Percentiles rank a stretch among this genome's conserved stretches.
Conservation (phyloP, 2,329 filamentous ascomycete species). For the Annulohypoxylon truncatum region DNA sequence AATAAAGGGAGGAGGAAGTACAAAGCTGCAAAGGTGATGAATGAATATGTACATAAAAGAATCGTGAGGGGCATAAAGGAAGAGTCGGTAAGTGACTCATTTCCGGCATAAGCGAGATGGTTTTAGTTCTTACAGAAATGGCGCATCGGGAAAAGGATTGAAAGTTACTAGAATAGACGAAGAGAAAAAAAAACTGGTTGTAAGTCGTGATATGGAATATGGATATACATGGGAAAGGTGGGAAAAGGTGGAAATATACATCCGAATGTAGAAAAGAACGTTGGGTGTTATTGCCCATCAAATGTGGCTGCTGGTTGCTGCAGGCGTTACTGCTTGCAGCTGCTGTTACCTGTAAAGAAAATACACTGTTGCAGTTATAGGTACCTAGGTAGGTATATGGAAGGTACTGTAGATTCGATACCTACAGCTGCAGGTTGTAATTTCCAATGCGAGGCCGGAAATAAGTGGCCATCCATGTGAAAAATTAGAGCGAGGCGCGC, state of each 20-base stretch:
- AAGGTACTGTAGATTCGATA: not conserved
- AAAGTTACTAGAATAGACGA: not conserved
- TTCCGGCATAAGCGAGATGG: constrained; percentile 11
- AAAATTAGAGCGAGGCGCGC: constrained; percentile 20
- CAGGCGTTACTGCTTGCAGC: not conserved
- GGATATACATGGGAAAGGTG: constrained; percentile 4
- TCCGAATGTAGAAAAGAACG: not conserved
- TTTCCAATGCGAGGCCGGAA: constrained; percentile 17
- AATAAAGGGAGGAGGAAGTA: constrained; percentile 4
- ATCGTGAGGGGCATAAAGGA: constrained; percentile 22
- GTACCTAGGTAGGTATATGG: not conserved
- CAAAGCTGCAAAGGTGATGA: not conserved
- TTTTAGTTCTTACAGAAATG: constrained; percentile 21
- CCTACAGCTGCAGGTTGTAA: not conserved
- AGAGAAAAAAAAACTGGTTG: not conserved
- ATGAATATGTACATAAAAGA: constrained; percentile 14
- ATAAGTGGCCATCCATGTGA: constrained; percentile 11
- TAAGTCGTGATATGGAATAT: constrained; percentile 4
- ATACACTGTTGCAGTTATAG: not conserved
- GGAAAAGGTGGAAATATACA: constrained; percentile 14
- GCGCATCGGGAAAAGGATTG: constrained; percentile 24
- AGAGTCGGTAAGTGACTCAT: constrained; percentile 31
- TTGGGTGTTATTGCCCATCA: not conserved
- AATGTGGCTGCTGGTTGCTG: constrained; percentile 3
- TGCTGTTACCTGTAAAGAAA: not conserved